These are phyloP conservation scores for Beauveria varroae DNA, from an alignment of 2,329 filamentous ascomycete genomes.

Conservation along the genomic window DNA sequence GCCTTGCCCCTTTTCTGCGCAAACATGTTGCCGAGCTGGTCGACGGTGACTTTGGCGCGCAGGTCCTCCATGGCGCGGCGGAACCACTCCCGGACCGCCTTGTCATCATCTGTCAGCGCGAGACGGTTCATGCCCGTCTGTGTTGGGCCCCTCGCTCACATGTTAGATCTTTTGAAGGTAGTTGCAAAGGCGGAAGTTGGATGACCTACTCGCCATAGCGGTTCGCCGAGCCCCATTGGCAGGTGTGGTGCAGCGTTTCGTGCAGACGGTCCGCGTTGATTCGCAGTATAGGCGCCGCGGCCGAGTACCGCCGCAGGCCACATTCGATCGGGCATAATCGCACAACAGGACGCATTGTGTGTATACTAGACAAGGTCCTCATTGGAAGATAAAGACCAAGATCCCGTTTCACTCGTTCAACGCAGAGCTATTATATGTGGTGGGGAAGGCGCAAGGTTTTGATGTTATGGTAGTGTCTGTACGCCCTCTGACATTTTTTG, in stretches of 20 bases:
- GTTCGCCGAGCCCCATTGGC: slow-evolving; percentile 26
- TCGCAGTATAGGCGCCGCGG: slow-evolving; percentile 4
- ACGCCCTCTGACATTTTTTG: neutral
- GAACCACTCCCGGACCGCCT: slow-evolving; percentile 72
- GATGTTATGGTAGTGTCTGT: neutral
- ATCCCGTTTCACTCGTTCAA: neutral
- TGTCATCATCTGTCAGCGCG: slow-evolving; percentile 67
- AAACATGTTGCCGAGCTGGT: slow-evolving; percentile 76
- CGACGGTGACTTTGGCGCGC: slow-evolving; percentile 60
- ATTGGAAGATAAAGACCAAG: neutral
- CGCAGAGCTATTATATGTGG: neutral
- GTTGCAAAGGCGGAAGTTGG: slow-evolving; percentile 1
- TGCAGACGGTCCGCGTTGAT: slow-evolving; percentile 23
- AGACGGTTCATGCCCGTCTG: slow-evolving; percentile 75
- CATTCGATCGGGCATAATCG: neutral
- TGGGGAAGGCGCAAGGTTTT: neutral
- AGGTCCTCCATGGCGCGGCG: slow-evolving; percentile 54
- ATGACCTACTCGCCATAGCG: slow-evolving; percentile 22
- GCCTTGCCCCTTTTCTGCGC: slow-evolving; percentile 58
- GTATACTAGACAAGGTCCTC: neutral
- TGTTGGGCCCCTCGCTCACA: slow-evolving; percentile 14
- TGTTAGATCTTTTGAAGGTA: slow-evolving; percentile 3
- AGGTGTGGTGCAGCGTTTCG: slow-evolving; percentile 25
- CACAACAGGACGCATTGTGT: neutral
- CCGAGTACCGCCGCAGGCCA: neutral